Conservation (phyloP, 768 basidiomycete species). For the Phanerodontia chrysosporium region DNA sequence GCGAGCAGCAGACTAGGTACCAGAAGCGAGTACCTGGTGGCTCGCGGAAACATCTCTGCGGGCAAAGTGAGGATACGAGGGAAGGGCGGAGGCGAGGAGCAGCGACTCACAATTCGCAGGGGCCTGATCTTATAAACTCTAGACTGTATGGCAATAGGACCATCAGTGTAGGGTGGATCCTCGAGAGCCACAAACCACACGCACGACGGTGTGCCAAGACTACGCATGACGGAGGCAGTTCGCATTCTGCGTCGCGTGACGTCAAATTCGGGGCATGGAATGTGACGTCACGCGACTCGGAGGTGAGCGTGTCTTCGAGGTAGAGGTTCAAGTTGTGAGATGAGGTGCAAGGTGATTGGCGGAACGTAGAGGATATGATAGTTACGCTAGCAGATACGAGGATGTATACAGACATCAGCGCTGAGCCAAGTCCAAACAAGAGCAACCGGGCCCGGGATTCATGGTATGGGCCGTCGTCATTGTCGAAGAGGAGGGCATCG, state of each 20-base stretch:
- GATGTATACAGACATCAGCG: too few relatives aligned
- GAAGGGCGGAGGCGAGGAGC: neutral
- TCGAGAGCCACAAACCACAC: neutral
- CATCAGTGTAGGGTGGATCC: neutral
- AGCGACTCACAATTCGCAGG: neutral
- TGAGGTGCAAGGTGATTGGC: too few relatives aligned
- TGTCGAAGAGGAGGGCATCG: too few relatives aligned
- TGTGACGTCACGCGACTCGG: neutral
- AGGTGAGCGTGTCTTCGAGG: neutral
- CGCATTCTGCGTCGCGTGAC: neutral
- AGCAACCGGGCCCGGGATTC: too few relatives aligned
- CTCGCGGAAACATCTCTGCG: neutral
- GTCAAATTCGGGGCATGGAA: neutral
- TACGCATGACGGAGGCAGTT: neutral
- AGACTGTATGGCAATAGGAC: too few relatives aligned
- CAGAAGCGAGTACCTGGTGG: neutral
- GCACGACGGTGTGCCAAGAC: neutral
- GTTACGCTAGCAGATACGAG: too few relatives aligned
- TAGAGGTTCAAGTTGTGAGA: neutral
- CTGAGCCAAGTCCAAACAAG: too few relatives aligned
- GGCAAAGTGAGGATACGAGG: neutral
- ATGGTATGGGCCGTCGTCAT: too few relatives aligned
- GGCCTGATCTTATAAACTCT: too few relatives aligned
- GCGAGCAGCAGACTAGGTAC: neutral
- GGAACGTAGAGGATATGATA: too few relatives aligned